Evolutionary conservation across 441 rosid species (phyloP).

Genomic region (Erodium texanum): DNA sequence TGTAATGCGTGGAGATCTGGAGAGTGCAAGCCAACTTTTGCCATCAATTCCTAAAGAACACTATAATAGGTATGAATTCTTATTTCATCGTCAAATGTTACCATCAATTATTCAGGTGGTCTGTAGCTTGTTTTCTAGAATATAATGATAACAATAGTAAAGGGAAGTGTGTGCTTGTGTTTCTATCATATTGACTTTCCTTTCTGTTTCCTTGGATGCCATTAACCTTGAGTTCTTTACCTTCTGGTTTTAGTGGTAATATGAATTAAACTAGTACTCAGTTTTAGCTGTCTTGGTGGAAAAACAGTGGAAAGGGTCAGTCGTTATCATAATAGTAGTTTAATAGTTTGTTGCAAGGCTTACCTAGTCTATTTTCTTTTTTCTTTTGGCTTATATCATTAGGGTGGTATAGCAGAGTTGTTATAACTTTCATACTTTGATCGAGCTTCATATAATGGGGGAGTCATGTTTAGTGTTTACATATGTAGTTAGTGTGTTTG

Average conservation of each 20-base stretch:
- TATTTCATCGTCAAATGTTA: background rate
- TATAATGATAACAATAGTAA: background rate
- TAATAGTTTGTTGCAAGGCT: background rate
- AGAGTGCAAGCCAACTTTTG: slow-evolving; percentile 73
- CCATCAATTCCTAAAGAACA: slow-evolving; percentile 94
- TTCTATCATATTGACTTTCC: background rate
- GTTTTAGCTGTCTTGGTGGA: background rate
- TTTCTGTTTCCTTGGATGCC: background rate
- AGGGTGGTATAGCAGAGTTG: background rate
- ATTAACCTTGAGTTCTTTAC: background rate
- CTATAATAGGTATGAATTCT: slow-evolving; percentile 60
- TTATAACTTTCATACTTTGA: background rate
- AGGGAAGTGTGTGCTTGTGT: background rate
- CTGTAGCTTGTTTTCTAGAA: background rate
- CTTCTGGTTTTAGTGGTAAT: background rate
- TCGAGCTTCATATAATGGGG: background rate
- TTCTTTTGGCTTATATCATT: background rate
- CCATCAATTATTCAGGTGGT: background rate
- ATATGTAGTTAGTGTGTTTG: background rate
- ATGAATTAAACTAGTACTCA: background rate
- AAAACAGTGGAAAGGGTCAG: background rate
- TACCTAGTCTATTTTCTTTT: background rate
- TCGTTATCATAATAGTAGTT: background rate
- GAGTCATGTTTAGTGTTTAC: background rate
- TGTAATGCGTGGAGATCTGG: slow-evolving; percentile 97